phyloP scores from a whole-genome alignment of 768 basidiomycete genomes.

The Chalciporus chontae region DNA sequence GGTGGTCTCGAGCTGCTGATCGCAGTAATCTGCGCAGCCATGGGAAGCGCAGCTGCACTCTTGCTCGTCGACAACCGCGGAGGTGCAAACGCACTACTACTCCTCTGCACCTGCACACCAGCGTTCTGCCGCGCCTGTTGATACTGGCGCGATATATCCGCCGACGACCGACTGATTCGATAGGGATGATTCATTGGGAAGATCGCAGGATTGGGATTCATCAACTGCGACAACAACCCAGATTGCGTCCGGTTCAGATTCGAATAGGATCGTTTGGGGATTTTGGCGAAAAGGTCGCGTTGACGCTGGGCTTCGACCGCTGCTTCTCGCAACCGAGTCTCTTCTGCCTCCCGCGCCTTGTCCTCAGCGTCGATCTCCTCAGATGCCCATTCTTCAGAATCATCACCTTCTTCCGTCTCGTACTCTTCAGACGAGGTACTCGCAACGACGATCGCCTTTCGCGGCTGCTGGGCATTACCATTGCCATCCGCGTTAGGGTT shows the following conservation, averaged over 20 bases:
- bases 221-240: conserved; percentile 62
- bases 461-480: conserved; percentile 29
- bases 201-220: conserved; percentile 66
- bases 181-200: conserved; percentile 61
- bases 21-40: conserved; percentile 48
- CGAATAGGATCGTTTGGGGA: conserved; percentile 62
- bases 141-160: conserved; percentile 40
- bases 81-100: conserved; percentile 30
- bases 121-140: conserved; percentile 12
- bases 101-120: conserved; percentile 21
- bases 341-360: conserved; percentile 30
- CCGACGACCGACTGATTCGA: conserved; percentile 45
- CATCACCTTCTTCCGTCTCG: conserved; percentile 53
- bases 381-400: conserved; percentile 61
- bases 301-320: conserved; percentile 61
- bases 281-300: conserved; percentile 67
- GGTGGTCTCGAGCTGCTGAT: conserved; percentile 27
- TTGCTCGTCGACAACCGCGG: conserved; percentile 47
- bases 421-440: conserved; percentile 45
- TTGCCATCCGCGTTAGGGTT: conserved; percentile 8
- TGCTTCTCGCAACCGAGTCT: conserved; percentile 44
- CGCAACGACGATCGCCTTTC: conserved; percentile 45
- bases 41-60: conserved; percentile 57
- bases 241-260: conserved; percentile 50
- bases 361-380: conserved; percentile 46